Conservation (phyloP, 805 yeast species). For the Tetrapisispora iriomotensis region DNA sequence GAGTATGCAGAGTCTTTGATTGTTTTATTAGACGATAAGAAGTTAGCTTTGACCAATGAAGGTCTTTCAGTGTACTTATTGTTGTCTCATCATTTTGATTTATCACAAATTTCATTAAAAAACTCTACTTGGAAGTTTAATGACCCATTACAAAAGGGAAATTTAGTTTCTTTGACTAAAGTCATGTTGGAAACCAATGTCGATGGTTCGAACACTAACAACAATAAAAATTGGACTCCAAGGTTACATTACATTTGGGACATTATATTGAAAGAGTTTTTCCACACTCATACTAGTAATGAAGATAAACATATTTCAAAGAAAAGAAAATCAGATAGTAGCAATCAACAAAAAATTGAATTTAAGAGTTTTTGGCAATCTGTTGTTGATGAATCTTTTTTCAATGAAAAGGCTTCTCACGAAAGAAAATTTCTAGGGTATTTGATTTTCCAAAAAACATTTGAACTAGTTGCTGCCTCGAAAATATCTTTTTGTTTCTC, state of each 20-base stretch:
- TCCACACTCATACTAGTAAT: conserved; percentile 10
- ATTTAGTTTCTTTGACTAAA: conserved; percentile 49
- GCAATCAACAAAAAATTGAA: conserved; percentile 25
- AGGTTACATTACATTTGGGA: conserved; percentile 71
- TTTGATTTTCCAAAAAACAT: conserved; percentile 50
- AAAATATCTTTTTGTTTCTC: conserved; percentile 36
- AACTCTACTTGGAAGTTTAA: conserved; percentile 50
- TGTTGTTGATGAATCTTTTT: conserved; percentile 71
- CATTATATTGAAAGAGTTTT: conserved; percentile 39
- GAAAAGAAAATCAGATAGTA: conserved; percentile 31
- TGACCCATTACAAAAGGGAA: conserved; percentile 67
- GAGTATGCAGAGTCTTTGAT: conserved; percentile 28
- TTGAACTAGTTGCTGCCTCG: conserved; percentile 24
- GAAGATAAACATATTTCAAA: conserved; percentile 21
- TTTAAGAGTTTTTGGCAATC: conserved; percentile 68
- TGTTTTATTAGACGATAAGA: conserved; percentile 37
- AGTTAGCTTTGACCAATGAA: conserved; percentile 60
- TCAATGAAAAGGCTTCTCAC: conserved; percentile 64
- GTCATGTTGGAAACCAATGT: conserved; percentile 48
- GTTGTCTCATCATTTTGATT: conserved; percentile 6
- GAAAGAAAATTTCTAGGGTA: conserved; percentile 86
- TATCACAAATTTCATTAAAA: conserved; percentile 9
- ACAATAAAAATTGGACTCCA: conserved; percentile 64
- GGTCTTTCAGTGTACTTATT: conserved; percentile 64
- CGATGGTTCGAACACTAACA: conserved; percentile 15